Evolutionary conservation across 2,329 filamentous ascomycete species (phyloP), one percentile per base, ranked within the genome.

Genomic region (Alternaria alternata): DNA sequence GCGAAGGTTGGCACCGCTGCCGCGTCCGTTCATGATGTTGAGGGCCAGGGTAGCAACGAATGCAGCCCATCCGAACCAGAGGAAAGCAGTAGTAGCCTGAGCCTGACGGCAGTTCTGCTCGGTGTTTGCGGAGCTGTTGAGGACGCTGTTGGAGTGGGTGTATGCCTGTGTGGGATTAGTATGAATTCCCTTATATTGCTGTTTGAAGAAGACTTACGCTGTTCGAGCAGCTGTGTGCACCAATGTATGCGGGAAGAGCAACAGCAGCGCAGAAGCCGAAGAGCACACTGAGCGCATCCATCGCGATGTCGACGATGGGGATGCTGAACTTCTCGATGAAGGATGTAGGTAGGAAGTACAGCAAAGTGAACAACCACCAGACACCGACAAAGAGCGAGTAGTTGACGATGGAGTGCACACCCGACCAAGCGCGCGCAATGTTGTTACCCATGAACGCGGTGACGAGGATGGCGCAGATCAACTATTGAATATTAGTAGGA

Each of bases 41-140:
- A 87, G 81, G 44, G 88, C 75, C 41, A 84, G 84, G 4, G 81
- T 79, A 18, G 75, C 87, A 28, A 82, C 80, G 72, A 89, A 91
- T 26, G 85, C 82, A 39, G 81, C 84, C 76, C 89, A 92, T 49
- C 92, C 85, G 80, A 94, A 93, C 90, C 90, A 94, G 80, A 92
- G 84, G 81, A 94, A 94, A 38, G 87, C 90, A 34, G 86, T 87
- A 63, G 86, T 86, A 38, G 91, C 91, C 81, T 94, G 91, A 16
- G 92, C 86, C 80, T 92, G 88, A 64, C 87, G 88, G 81, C 91
- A 94, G 66, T 90, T 86, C 81, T 89, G 88, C 75, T 82, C 77
- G 61, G 84, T 81, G 77, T 89, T 75, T 62, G 65, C 61, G 46
- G 88, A 88, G 58, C 89, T 89, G 75, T 85, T 90, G 26, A 84